A percentile compares a stretch with the other conserved stretches of the same genome.
Evolutionary conservation across 1,284 basidiomycete genomes (phyloP).

Genomic region (Cutaneotrichosporon sp.): DNA sequence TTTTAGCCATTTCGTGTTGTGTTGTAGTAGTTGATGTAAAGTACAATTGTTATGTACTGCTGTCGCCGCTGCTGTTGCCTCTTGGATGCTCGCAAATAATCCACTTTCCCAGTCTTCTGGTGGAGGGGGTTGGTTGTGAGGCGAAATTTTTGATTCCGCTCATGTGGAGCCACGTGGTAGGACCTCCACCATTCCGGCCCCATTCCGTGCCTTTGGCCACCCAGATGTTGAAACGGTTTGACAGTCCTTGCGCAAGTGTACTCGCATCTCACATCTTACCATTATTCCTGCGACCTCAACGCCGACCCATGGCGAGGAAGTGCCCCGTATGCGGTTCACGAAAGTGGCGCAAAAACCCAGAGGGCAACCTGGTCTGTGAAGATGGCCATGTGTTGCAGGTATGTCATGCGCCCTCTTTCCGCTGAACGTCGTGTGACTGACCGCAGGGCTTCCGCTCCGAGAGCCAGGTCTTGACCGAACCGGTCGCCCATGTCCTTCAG

Average conservation of each 20-base stretch:
- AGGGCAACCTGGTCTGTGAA: slow-evolving; percentile 37
- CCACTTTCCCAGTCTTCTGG: not conserved
- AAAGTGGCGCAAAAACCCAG: slow-evolving; percentile 40
- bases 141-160: slow-evolving; percentile 21
- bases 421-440: too few relatives aligned
- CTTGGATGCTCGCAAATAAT: not conserved
- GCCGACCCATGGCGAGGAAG: slow-evolving; percentile 36
- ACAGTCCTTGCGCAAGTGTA: not conserved
- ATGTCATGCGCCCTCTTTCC: too few relatives aligned
- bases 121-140: not conserved
- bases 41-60: too few relatives aligned
- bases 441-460: slow-evolving; percentile 43
- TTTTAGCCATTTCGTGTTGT: slow-evolving; percentile 94
- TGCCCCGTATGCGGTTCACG: slow-evolving; percentile 44
- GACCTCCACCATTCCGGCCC: slow-evolving; percentile 17
- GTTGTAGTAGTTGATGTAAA: too few relatives aligned
- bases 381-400: slow-evolving; percentile 48
- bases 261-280: not conserved
- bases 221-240: not conserved
- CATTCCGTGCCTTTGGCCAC: slow-evolving; percentile 1
- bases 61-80: too few relatives aligned
- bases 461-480: slow-evolving; percentile 32
- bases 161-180: slow-evolving; percentile 16
- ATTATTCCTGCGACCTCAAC: not conserved
- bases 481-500: slow-evolving; percentile 29